Conservation (phyloP, 1,284 basidiomycete genomes). For the Rhodotorula sp. region DNA sequence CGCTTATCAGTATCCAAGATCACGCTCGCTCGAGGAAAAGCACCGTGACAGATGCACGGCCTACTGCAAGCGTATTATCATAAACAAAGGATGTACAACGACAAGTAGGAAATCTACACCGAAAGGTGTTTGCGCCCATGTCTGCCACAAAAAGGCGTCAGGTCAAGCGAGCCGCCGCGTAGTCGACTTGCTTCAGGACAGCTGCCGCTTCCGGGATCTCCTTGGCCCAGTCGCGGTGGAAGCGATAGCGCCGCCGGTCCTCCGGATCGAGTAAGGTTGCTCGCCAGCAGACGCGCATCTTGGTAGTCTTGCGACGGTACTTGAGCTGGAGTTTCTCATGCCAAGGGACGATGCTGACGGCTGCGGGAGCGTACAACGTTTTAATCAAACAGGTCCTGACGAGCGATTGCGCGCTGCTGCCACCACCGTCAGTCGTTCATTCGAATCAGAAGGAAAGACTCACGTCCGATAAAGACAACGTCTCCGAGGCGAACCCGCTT, state of each 20-base stretch:
- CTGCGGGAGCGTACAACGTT: neutral
- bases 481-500: constrained; percentile 11
- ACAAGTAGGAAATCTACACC: neutral
- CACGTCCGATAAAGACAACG: constrained; percentile 17
- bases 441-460: neutral
- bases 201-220: constrained; percentile 2
- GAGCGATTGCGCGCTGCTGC: neutral
- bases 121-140: too few relatives aligned
- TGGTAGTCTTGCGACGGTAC: constrained; percentile 4
- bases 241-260: constrained; percentile 8
- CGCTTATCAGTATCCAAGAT: too few relatives aligned
- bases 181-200: constrained; percentile 12
- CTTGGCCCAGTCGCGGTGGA: constrained; percentile 5
- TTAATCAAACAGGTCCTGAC: too few relatives aligned
- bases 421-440: neutral
- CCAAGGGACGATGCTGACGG: constrained; percentile 3
- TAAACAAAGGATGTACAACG: neutral
- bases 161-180: neutral
- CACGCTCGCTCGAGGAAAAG: too few relatives aligned
- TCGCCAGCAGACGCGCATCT: constrained; percentile 19
- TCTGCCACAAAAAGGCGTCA: too few relatives aligned
- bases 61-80: too few relatives aligned
- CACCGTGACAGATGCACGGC: too few relatives aligned
- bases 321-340: constrained; percentile 9
- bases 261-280: neutral